Percentiles rank a stretch among this genome's conserved stretches.
Evolutionary conservation across 2,329 filamentous ascomycete genomes (phyloP).

Genomic region (Penicillium sp.): DNA sequence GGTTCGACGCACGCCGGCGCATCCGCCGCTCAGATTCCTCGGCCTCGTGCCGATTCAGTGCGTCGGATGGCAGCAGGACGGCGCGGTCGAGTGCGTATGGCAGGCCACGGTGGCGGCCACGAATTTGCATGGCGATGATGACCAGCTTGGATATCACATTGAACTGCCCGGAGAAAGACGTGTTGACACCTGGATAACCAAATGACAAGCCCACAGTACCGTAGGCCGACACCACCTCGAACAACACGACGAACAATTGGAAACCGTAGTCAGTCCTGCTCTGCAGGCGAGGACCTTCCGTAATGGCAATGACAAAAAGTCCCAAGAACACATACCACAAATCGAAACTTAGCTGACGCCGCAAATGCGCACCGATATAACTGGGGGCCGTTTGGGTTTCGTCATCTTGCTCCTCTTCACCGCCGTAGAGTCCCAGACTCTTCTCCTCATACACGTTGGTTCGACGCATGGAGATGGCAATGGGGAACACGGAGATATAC

Average conservation of each 20-base stretch:
- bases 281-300: conserved; percentile 74
- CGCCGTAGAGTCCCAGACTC: conserved; percentile 67
- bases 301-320: conserved; percentile 87
- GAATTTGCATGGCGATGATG: conserved; percentile 68
- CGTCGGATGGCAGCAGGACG: conserved; percentile 67
- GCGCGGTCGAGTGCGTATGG: conserved; percentile 70
- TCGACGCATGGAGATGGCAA: conserved; percentile 89
- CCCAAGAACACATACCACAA: conserved; percentile 96
- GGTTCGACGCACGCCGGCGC: conserved; percentile 40
- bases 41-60: conserved; percentile 62
- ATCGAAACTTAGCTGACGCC: conserved; percentile 92
- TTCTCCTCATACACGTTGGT: conserved; percentile 96
- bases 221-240: conserved; percentile 87
- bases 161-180: conserved; percentile 83
- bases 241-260: conserved; percentile 70
- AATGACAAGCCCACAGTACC: conserved; percentile 91
- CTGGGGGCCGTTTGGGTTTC: conserved; percentile 65
- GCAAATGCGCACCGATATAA: conserved; percentile 88
- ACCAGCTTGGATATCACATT: conserved; percentile 67
- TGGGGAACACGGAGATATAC: conserved; percentile 97
- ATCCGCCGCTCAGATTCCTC: conserved; percentile 52
- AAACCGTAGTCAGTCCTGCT: conserved; percentile 61
- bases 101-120: conserved; percentile 65
- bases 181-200: conserved; percentile 74
- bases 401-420: conserved; percentile 56